phyloP scores from a whole-genome alignment of 2,329 filamentous ascomycete genomes.

The Claviceps spartinae region DNA sequence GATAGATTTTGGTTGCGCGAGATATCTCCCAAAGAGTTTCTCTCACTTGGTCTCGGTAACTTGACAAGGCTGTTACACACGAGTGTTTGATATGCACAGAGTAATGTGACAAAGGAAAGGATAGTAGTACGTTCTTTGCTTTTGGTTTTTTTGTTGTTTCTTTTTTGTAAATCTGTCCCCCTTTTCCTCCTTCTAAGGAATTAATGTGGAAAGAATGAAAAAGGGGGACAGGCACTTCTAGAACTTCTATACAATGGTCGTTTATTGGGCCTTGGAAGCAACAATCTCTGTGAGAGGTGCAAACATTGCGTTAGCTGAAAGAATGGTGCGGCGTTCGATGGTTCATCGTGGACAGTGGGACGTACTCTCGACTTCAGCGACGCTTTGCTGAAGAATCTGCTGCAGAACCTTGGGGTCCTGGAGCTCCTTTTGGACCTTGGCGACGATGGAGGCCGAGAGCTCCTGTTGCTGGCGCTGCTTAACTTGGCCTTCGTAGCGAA shows the following conservation, averaged over 20 bases:
- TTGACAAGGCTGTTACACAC: background rate
- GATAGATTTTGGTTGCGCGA: no score
- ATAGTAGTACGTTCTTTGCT: background rate
- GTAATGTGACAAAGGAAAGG: background rate
- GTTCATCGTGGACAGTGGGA: conserved; percentile 1
- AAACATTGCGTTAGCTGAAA: background rate
- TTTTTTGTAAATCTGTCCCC: background rate
- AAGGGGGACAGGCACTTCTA: background rate
- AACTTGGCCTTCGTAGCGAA: conserved; percentile 95
- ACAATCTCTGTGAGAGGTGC: background rate
- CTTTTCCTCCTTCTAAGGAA: background rate
- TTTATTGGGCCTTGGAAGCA: background rate
- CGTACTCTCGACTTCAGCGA: conserved; percentile 89
- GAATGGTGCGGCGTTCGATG: background rate
- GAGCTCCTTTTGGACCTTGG: conserved; percentile 97
- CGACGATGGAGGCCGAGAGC: conserved; percentile 81
- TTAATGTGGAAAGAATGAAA: background rate
- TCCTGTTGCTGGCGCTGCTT: conserved; percentile 98
- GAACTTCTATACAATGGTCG: background rate
- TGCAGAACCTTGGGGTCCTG: conserved; percentile 95
- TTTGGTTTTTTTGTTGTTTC: background rate
- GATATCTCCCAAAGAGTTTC: no score
- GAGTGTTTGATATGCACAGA: background rate
- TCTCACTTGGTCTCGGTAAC: background rate
- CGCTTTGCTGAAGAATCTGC: conserved; percentile 95